Base-by-base conservation (phyloP, 2,329 filamentous ascomycete species). In the Pseudopyricularia cyperi region DNA sequence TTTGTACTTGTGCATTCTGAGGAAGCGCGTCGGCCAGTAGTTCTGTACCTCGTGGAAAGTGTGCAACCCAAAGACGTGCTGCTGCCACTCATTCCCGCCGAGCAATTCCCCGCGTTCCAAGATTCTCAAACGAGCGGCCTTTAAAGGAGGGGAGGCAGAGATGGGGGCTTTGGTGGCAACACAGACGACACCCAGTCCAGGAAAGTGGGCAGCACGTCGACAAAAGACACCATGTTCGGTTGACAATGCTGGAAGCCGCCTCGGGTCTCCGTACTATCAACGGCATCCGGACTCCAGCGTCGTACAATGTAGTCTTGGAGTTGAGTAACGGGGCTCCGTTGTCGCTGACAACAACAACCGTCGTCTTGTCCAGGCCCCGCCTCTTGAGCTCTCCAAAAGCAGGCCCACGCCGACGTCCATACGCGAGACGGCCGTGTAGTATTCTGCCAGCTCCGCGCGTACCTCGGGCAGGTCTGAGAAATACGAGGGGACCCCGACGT, bases 31-130 rank as follows among this genome's bases (percentile, higher is more conserved):
- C 0, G 74, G 72, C 66, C 68, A 76, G 60, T 75, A 76, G 55
- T 75, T 74, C 6, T 65, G 67, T 2, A 71, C 61, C 54, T 76
- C 72, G 52, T 76, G 72, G 57, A 74, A 75, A 1, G 74, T 76
- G 57, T 76, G 73, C 1, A 71, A 74, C 15, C 73, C 72, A 53
- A 71, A 75, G 7, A 75, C 67, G 11, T 68, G 63, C 17, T 61
- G 55, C n/a, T 64, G 55, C 58, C 63, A 61, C 4, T 55, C n/a
- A 37, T 50, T 50, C 14, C 32, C 57, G 1, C 59, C 46, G 12
- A 63, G 51, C 0, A 56, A 37, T 2, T 56, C 15, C 8, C 47
- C 37, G 1, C 51, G 53, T 9, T 58, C 56, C 5, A 69, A 53
- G 9, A 73, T 64, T 0, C 63, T 61, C 2, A 74, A 74, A 60